Conservation (phyloP, 331 rosid genomes). For the Ulmus americana region DNA sequence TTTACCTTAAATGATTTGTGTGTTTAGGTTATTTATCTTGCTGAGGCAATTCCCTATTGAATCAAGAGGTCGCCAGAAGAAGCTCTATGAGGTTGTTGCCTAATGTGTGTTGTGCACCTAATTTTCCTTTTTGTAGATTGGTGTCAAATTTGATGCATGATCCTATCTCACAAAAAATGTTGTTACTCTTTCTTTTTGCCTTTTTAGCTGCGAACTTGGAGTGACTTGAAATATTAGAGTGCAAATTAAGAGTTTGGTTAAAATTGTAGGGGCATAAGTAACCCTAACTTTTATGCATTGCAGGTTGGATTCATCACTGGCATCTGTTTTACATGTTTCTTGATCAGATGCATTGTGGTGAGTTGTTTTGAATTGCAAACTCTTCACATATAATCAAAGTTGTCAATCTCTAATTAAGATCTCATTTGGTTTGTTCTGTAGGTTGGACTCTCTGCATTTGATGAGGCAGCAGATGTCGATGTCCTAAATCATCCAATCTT, state of each 20-base stretch:
- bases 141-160: too few species aligned
- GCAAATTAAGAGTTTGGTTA: too few species aligned
- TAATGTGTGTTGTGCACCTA: not conserved
- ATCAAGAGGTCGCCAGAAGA: conserved; percentile 78
- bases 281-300: conserved; percentile 21
- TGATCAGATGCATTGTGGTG: conserved; percentile 72
- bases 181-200: too few species aligned
- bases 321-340: conserved; percentile 66
- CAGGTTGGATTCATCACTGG: conserved; percentile 78
- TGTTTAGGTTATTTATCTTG: conserved; percentile 53
- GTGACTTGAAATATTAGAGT: too few species aligned
- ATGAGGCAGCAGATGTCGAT: conserved; percentile 44
- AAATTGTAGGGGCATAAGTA: too few species aligned
- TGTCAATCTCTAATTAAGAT: conserved; percentile 19
- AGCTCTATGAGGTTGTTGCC: conserved; percentile 63
- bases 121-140: too few species aligned
- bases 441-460: conserved; percentile 62
- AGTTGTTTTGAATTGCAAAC: conserved; percentile 30
- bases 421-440: conserved; percentile 26
- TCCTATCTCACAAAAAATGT: too few species aligned
- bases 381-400: not conserved
- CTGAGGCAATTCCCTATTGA: conserved; percentile 79
- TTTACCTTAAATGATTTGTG: conserved; percentile 2
- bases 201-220: too few species aligned
- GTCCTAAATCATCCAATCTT: conserved; percentile 56